phyloP scores from a whole-genome alignment of 495 filamentous ascomycete species.

The Xylaria longipes region DNA sequence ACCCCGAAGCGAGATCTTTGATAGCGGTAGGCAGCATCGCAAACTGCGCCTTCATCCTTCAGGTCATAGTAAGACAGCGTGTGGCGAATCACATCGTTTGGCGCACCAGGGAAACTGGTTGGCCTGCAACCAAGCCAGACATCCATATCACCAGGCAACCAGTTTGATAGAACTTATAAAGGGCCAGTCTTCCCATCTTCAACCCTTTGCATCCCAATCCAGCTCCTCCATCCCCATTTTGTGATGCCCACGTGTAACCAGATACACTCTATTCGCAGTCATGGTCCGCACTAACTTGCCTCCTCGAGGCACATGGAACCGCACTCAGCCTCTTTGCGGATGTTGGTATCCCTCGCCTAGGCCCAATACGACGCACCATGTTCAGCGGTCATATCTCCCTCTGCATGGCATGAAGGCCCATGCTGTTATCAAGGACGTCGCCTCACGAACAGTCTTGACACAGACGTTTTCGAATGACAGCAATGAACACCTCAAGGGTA shows the following conservation, averaged over 20 bases:
- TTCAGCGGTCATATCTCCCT: constrained; percentile 55
- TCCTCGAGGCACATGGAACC: neutral
- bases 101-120: neutral
- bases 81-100: neutral
- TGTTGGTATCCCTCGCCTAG: neutral
- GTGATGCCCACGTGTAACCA: neutral
- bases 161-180: neutral
- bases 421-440: constrained; percentile 59
- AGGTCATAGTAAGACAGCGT: neutral
- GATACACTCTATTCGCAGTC: neutral
- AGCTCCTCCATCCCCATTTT: neutral
- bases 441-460: constrained; percentile 63
- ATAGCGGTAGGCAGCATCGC: neutral
- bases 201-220: neutral
- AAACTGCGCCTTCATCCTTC: neutral
- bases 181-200: neutral
- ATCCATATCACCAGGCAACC: neutral
- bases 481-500: constrained; percentile 49
- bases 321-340: neutral
- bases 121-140: neutral
- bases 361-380: neutral
- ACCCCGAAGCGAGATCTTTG: neutral
- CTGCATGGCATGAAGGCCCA: constrained; percentile 58
- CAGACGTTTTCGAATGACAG: constrained; percentile 67
- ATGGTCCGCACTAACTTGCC: neutral